Evolutionary conservation across 2,329 filamentous ascomycete species (phyloP).

Genomic region (Alternaria solani): DNA sequence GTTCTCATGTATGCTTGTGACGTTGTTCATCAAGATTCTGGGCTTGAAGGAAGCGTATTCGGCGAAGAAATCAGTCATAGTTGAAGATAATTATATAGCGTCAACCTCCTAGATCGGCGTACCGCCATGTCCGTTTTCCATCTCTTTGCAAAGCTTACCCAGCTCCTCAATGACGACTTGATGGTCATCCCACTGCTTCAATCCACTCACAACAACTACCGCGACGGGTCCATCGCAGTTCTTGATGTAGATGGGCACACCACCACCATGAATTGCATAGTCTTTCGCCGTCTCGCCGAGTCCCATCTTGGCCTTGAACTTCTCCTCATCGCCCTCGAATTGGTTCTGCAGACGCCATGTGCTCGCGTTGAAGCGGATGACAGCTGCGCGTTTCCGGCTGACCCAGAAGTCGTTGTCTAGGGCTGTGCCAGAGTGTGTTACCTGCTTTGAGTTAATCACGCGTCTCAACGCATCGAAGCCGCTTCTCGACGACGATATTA

Average conservation of each 20-base stretch:
- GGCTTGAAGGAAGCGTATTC: too few species aligned
- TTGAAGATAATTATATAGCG: not conserved
- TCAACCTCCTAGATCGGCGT: not conserved
- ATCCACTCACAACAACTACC: conserved; percentile 77
- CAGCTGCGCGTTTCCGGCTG: conserved; percentile 74
- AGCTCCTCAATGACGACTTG: conserved; percentile 71
- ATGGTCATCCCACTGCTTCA: conserved; percentile 82
- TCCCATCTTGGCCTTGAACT: conserved; percentile 71
- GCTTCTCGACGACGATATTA: not conserved
- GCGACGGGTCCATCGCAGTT: conserved; percentile 77
- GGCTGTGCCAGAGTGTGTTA: conserved; percentile 68
- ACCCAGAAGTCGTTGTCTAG: conserved; percentile 74
- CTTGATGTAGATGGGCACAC: conserved; percentile 72
- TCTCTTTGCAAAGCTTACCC: conserved; percentile 18
- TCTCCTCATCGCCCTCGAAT: conserved; percentile 67
- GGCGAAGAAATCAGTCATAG: too few species aligned
- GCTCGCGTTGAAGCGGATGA: conserved; percentile 72
- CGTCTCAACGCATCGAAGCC: not conserved
- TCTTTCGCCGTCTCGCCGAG: conserved; percentile 60
- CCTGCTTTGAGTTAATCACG: not conserved
- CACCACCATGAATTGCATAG: conserved; percentile 83
- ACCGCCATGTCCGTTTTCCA: conserved; percentile 16
- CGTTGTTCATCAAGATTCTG: too few species aligned
- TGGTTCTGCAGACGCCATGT: conserved; percentile 77
- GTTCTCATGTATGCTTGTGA: not conserved